Conservation (phyloP, 352 stramenopile genomes). For the Globisporangium camurandrum region DNA sequence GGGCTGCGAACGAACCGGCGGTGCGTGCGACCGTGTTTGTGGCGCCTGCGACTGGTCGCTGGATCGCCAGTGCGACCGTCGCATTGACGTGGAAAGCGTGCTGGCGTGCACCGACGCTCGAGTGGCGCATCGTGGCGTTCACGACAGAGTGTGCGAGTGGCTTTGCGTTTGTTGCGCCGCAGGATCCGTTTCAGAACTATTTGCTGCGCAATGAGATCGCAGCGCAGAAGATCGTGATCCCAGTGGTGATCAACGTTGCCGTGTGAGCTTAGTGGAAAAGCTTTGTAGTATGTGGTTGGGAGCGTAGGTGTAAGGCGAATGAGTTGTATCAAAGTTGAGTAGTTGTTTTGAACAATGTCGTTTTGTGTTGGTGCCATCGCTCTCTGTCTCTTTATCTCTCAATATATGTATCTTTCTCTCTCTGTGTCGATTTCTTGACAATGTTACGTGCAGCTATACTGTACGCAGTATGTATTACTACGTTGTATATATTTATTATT, state of each 20-base stretch:
- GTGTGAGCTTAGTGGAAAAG: too few relatives aligned
- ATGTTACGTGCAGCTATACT: too few relatives aligned
- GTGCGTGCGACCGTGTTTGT: slow-evolving; percentile 31
- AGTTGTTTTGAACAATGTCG: too few relatives aligned
- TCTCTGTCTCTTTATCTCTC: too few relatives aligned
- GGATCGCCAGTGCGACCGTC: slow-evolving; percentile 33
- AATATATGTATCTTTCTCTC: too few relatives aligned
- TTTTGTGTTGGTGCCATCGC: neutral
- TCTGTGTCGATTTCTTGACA: too few relatives aligned
- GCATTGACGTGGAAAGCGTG: slow-evolving; percentile 32
- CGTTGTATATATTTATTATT: too few relatives aligned
- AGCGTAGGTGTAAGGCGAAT: neutral
- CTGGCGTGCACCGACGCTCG: slow-evolving; percentile 21
- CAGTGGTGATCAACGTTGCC: slow-evolving; percentile 6
- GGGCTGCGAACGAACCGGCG: slow-evolving; percentile 44
- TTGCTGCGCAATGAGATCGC: slow-evolving; percentile 2
- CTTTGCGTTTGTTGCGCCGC: slow-evolving; percentile 13
- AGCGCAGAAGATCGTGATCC: slow-evolving; percentile 9
- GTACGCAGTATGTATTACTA: too few relatives aligned
- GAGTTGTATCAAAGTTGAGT: too few relatives aligned
- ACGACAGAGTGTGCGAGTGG: slow-evolving; percentile 30
- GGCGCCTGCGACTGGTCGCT: slow-evolving; percentile 34
- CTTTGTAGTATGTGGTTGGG: too few relatives aligned
- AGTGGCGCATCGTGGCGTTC: slow-evolving; percentile 38
- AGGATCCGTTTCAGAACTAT: slow-evolving; percentile 7